Base-by-base conservation (phyloP, 2,329 filamentous ascomycete species). In the Dothideomycetes sp. region DNA sequence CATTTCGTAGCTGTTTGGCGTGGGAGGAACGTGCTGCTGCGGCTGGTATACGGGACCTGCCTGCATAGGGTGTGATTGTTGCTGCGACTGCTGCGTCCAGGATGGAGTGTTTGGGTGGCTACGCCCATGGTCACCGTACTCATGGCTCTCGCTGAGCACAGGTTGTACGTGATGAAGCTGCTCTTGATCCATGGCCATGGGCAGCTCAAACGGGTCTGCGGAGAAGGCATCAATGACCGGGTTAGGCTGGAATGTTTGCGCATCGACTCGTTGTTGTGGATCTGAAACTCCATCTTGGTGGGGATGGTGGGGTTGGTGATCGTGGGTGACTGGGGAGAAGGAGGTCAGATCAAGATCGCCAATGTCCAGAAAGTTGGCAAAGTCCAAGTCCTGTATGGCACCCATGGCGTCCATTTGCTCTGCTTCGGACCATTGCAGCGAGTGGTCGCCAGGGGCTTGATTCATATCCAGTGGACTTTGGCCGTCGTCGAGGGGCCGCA, bases 1-100 rank as follows among this genome's bases (percentile, higher is more conserved):
- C 61, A 89, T 75, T 53, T 89, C 83, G 18, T 86, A 70, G 55
- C 84, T 89, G 56, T 83, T 84, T 0, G 84, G 84, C 11, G 84
- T 91, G 2, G 83, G 83, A 4, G 84, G 84, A 38, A 81, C 77
- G 43, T 72, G 62, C 27, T 68, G 66, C 32, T 55, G 56, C 22
- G 55, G 52, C 38, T 56, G 59, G 35, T 55, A 51, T 18, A 51
- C 52, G 19, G 57, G 52, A n/a, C n/a, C n/a, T n/a, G n/a, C n/a
- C 48, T 60, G 63, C 29, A 53, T 44, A 4, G 46, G 30, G 15
- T 47, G 45, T 9, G 52, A 48, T 16, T 63, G 59, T 33, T 57
- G 56, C 17, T 61, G 55, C 36, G n/a, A n/a, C n/a, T n/a, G n/a
- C n/a, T n/a, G n/a, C n/a, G n/a, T n/a, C 31, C 31, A 15, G 22